Percentiles rank a stretch among this genome's conserved stretches.
These are phyloP conservation scores for Beauveria australis DNA, from an alignment of 2,329 filamentous ascomycete species.

Conservation along the genomic window DNA sequence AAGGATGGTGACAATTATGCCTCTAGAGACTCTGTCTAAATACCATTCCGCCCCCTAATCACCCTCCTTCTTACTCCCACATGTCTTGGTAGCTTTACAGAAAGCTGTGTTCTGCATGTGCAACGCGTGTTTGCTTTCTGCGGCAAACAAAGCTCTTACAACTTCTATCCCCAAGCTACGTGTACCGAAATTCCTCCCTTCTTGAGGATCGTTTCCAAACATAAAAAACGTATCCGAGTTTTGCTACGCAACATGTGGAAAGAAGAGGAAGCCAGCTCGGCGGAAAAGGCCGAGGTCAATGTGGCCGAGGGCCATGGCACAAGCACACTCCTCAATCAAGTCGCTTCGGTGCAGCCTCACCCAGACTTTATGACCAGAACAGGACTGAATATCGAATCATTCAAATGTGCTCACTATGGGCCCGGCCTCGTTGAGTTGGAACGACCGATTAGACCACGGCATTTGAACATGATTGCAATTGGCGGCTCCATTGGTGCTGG, in stretches of 20 bases:
- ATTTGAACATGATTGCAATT: conserved; percentile 53
- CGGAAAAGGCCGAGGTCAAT: not conserved
- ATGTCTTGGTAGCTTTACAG: not conserved
- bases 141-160: conserved; percentile 1
- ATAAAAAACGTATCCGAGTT: no score
- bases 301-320: not conserved
- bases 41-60: not conserved
- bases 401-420: conserved; percentile 29
- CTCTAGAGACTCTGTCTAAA: conserved; percentile 8
- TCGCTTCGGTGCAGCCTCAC: conserved; percentile 6
- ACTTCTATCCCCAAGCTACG: not conserved
- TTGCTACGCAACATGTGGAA: conserved; percentile 1
- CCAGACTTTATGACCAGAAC: conserved; percentile 27
- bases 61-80: not conserved
- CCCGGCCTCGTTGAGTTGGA: conserved; percentile 28
- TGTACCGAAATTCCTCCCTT: not conserved
- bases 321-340: conserved; percentile 1
- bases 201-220: no score
- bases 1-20: not conserved
- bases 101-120: not conserved
- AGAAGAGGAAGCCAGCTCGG: conserved; percentile 4
- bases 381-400: conserved; percentile 30
- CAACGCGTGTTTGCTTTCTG: conserved; percentile 7
- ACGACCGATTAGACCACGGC: conserved; percentile 41
- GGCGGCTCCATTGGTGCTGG: conserved; percentile 49